Base-by-base conservation (phyloP, 176 grass and related monocot genomes). In the Alopecurus myosuroides region DNA sequence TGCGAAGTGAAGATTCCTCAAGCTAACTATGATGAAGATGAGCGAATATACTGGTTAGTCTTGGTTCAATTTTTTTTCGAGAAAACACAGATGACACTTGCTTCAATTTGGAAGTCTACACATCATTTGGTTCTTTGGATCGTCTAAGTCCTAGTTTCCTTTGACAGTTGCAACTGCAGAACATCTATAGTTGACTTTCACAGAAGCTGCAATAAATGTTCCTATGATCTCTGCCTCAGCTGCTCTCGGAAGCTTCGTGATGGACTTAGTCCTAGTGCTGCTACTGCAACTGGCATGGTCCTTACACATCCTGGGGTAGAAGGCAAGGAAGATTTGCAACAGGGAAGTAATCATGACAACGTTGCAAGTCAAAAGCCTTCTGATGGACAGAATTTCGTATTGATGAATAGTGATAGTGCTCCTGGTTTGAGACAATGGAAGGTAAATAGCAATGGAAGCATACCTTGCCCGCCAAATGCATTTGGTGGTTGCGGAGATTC, bases 131-230 rank as follows among this genome's bases (percentile, higher is more conserved):
- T 81, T n/a, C n/a, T n/a, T n/a, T 39, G 1, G 72, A 49, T 11
- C 53, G 18, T 81, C 68, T 92, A 63, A 90, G 3, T 63, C 7
- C 13, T 35, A 18, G 3, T 42, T 61, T 52, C 72, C 19, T 53
- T 61, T 92, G n/a, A 85, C 60, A 95, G 96, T 12, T 31, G 94
- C 68, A 93, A 88, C 64, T 97, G 95, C 71, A 87, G 80, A 76
- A 97, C 95, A 81, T 93, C 95, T 31, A 97, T 97, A 60, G 82
- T 94, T 81, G 92, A 97, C 58, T 88, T 88, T 18, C 95, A 97
- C 56, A 60, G 95, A 83, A 97, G 88, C 87, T 97, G 95, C 5
- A 23, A 46, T 18, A 80, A 36, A 36, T 93, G 95, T 80, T 67
- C 76, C 19, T 94, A 93, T 18, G 95, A 94, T 81, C 61, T 97